phyloP scores from a whole-genome alignment of 805 yeast genomes.

The Wickerhamiella parazyma region DNA sequence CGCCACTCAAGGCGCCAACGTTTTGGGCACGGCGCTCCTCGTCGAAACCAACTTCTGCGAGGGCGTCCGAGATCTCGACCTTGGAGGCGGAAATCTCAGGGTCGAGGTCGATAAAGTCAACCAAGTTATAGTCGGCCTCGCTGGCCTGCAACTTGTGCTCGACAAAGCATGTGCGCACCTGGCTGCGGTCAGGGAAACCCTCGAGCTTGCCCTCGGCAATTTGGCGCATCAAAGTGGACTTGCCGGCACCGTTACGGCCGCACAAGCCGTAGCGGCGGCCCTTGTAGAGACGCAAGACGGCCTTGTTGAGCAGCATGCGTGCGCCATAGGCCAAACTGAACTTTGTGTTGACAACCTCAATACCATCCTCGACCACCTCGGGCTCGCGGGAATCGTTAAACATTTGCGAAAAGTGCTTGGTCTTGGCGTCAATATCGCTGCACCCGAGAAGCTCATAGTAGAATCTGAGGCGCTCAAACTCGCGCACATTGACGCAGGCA shows the following conservation, averaged over 20 bases:
- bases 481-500: conserved; percentile 28
- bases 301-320: conserved; percentile 89
- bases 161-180: conserved; percentile 84
- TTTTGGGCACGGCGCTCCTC: conserved; percentile 79
- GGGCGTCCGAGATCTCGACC: conserved; percentile 62
- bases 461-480: conserved; percentile 24
- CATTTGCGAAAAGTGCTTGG: conserved; percentile 25
- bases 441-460: conserved; percentile 11
- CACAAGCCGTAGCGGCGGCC: conserved; percentile 97
- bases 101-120: conserved; percentile 76
- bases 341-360: conserved; percentile 85
- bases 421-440: conserved; percentile 12
- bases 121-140: conserved; percentile 83
- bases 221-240: conserved; percentile 92
- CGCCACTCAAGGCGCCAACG: conserved; percentile 93
- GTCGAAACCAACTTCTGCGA: conserved; percentile 79
- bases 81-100: conserved; percentile 60
- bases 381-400: conserved; percentile 33
- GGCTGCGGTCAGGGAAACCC: conserved; percentile 87
- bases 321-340: conserved; percentile 96
- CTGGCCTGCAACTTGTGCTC: conserved; percentile 94
- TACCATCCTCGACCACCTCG: conserved; percentile 61
- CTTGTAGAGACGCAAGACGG: conserved; percentile 70
- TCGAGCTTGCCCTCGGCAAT: conserved; percentile 93
- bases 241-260: conserved; percentile 99